phyloP scores from a whole-genome alignment of 2,329 filamentous ascomycete species.

The Alternaria panax region DNA sequence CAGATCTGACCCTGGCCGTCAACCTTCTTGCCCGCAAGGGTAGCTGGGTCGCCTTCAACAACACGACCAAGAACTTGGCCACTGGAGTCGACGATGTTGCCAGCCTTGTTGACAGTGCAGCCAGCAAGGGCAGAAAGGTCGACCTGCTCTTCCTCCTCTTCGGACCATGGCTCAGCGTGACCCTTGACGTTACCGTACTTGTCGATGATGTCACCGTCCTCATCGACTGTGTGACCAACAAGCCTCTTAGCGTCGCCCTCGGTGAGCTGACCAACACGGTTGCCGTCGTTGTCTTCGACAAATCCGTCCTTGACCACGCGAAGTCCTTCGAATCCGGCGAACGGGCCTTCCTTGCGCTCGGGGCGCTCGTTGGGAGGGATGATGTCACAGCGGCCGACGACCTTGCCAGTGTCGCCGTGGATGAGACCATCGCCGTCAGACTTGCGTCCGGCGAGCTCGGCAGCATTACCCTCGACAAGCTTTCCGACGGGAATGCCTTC shows the following conservation, averaged over 20 bases:
- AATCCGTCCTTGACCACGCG: conserved; percentile 74
- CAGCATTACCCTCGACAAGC: conserved; percentile 64
- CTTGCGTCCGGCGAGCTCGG: conserved; percentile 63
- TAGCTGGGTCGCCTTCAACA: conserved; percentile 63
- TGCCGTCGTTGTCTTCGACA: conserved; percentile 79
- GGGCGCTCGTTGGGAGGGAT: conserved; percentile 66
- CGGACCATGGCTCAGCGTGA: conserved; percentile 64
- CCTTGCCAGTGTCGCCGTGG: conserved; percentile 64
- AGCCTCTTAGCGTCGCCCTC: conserved; percentile 76
- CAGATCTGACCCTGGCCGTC: conserved; percentile 70
- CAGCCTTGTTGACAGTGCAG: conserved; percentile 69
- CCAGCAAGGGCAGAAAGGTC: conserved; percentile 68
- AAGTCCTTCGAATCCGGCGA: conserved; percentile 70
- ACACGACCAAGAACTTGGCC: conserved; percentile 67
- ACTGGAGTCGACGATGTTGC: conserved; percentile 67
- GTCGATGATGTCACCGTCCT: conserved; percentile 83
- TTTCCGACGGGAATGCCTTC: conserved; percentile 64
- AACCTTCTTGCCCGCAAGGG: conserved; percentile 67
- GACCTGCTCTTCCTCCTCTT: conserved; percentile 57
- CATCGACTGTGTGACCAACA: conserved; percentile 76
- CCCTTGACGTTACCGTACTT: conserved; percentile 72
- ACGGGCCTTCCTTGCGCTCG: conserved; percentile 68
- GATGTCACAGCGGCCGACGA: conserved; percentile 64
- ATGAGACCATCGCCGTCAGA: conserved; percentile 64
- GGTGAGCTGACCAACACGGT: conserved; percentile 74